These are phyloP conservation scores for Termitomyces sp. DNA, from an alignment of 768 basidiomycete genomes.

Conservation along the genomic window DNA sequence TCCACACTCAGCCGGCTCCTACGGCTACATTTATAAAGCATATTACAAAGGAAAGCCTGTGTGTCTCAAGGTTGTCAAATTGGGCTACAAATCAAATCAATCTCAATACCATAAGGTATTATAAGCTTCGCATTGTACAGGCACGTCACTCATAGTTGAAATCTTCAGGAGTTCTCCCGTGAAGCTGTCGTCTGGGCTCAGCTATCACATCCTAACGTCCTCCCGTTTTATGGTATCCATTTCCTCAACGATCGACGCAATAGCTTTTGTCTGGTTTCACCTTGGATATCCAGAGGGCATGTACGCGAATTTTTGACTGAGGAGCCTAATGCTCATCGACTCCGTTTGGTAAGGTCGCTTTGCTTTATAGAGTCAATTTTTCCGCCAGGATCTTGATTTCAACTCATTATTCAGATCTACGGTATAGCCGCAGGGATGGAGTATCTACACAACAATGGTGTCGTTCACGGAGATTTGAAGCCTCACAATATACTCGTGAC, in stretches of 20 bases:
- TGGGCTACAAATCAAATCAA: slow-evolving; percentile 16
- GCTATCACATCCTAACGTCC: slow-evolving; percentile 16
- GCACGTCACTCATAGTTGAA: not conserved
- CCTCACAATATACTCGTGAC: slow-evolving; percentile 45
- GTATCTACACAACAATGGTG: slow-evolving; percentile 27
- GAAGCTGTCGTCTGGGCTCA: slow-evolving; percentile 14
- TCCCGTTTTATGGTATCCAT: slow-evolving; percentile 22
- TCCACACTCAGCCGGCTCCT: slow-evolving; percentile 17
- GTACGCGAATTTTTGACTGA: slow-evolving; percentile 19
- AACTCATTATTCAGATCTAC: slow-evolving; percentile 16
- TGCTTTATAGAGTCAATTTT: not conserved
- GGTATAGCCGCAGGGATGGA: slow-evolving; percentile 27
- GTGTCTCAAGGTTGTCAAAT: slow-evolving; percentile 22
- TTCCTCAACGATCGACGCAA: slow-evolving; percentile 16
- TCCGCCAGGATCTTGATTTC: slow-evolving; percentile 12
- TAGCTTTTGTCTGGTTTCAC: slow-evolving; percentile 28
- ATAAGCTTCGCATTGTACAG: not conserved
- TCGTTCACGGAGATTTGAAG: slow-evolving; percentile 44
- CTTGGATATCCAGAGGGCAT: slow-evolving; percentile 34
- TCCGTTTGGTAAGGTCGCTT: slow-evolving; percentile 1
- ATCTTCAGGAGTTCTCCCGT: slow-evolving; percentile 17
- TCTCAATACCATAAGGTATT: slow-evolving; percentile 19
- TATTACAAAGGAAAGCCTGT: slow-evolving; percentile 14
- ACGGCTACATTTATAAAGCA: slow-evolving; percentile 24
- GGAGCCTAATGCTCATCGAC: slow-evolving; percentile 14